Evolutionary conservation across 371 early-diverging fungal species (phyloP).

Genomic region (Choanephora cucurbitarum): DNA sequence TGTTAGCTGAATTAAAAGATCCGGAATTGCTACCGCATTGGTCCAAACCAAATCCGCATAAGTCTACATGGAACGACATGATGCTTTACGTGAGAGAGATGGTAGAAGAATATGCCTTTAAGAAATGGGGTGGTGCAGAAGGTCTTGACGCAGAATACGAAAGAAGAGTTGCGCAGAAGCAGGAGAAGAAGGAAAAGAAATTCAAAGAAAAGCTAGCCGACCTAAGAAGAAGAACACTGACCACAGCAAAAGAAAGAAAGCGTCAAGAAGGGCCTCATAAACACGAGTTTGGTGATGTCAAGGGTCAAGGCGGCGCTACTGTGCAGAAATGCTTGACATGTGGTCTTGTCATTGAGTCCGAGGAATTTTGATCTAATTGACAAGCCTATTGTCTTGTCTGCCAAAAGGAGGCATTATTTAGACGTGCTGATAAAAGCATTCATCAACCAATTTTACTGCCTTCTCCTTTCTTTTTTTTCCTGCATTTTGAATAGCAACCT

Average conservation of each 20-base stretch:
- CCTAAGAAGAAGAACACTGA: constrained; percentile 81
- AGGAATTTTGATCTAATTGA: constrained; percentile 60
- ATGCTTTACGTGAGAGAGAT: constrained; percentile 87
- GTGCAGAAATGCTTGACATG: constrained; percentile 69
- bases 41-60: constrained; percentile 93
- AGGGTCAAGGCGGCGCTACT: constrained; percentile 48
- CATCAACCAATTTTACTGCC: background rate
- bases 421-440: background rate
- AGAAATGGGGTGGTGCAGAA: constrained; percentile 91
- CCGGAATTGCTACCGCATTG: constrained; percentile 75
- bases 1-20: constrained; percentile 80
- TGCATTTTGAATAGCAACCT: background rate
- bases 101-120: constrained; percentile 87
- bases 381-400: too few relatives aligned
- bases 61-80: constrained; percentile 96
- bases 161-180: constrained; percentile 79
- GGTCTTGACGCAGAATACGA: constrained; percentile 90
- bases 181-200: constrained; percentile 79
- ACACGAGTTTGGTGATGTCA: constrained; percentile 66
- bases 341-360: constrained; percentile 72
- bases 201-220: constrained; percentile 81
- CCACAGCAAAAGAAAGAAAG: constrained; percentile 73
- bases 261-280: constrained; percentile 68
- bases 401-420: background rate
- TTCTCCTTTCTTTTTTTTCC: background rate